Conservation (phyloP, 306 rosid genomes). For the Cucurbita moschata region DNA sequence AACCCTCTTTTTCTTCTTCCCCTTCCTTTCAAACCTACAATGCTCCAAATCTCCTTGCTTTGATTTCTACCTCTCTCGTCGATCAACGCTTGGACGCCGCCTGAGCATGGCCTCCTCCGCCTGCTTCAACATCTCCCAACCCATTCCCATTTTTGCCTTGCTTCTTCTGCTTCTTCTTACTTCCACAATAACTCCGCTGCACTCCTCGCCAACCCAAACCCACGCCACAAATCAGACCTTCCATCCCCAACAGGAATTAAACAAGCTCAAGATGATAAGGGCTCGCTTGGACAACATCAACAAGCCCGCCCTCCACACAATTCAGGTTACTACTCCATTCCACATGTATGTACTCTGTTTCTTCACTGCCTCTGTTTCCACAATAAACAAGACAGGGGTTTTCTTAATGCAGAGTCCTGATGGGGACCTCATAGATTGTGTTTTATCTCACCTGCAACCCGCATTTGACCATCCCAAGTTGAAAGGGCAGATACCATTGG, state of each 20-base stretch:
- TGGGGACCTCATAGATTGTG: conserved; percentile 86
- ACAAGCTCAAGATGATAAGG: conserved; percentile 3
- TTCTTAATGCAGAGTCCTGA: conserved; percentile 14
- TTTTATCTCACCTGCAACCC: conserved; percentile 63
- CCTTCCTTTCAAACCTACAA: conserved; percentile 1
- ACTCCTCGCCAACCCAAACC: not conserved
- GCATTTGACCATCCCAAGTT: conserved; percentile 88
- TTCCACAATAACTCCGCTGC: not conserved
- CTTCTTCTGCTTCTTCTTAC: not conserved
- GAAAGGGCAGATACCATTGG: conserved; percentile 27
- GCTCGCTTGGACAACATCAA: conserved; percentile 3
- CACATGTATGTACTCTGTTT: not conserved
- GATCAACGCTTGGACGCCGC: conserved; percentile 18
- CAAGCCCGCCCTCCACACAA: conserved; percentile 10
- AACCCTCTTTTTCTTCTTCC: not conserved
- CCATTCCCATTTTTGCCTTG: conserved; percentile 1
- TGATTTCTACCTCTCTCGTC: conserved; percentile 1
- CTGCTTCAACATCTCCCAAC: not conserved
- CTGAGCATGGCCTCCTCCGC: conserved; percentile 32
- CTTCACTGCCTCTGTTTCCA: not conserved
- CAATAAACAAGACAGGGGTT: not conserved
- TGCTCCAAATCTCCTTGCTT: not conserved
- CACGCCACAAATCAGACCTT: not conserved
- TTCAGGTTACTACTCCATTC: conserved; percentile 2
- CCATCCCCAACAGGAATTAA: conserved; percentile 6